These are phyloP conservation scores for Pichia sp. DNA, from an alignment of 1,139 yeast genomes.

Conservation along the genomic window DNA sequence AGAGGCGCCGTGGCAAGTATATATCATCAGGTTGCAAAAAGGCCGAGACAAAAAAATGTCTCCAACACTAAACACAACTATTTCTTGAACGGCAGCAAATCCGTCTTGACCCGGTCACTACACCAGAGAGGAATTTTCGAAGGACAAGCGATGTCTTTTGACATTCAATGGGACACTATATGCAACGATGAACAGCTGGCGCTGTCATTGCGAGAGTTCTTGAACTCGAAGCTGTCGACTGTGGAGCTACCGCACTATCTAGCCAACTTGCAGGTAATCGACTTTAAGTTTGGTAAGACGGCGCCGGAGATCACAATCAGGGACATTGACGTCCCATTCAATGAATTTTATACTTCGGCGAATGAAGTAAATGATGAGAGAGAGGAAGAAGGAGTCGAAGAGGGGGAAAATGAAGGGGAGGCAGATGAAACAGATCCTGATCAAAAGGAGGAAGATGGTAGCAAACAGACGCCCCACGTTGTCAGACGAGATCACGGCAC, in stretches of 20 bases:
- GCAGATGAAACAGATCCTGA: background rate
- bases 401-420: background rate
- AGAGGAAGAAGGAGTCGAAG: background rate
- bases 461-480: background rate
- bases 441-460: background rate
- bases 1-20: too few relatives aligned
- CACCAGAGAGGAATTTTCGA: background rate
- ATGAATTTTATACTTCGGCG: conserved; percentile 59
- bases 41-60: background rate
- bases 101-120: background rate
- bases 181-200: conserved; percentile 52
- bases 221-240: conserved; percentile 63
- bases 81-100: background rate
- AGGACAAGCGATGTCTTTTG: conserved; percentile 67
- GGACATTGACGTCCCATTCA: conserved; percentile 84
- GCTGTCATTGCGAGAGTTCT: conserved; percentile 52
- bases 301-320: conserved; percentile 79
- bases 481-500: background rate
- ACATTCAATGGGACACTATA: conserved; percentile 78
- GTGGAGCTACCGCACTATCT: conserved; percentile 72
- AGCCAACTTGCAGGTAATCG: conserved; percentile 62
- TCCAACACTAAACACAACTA: background rate
- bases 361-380: background rate
- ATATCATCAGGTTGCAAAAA: background rate
- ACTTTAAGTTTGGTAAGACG: conserved; percentile 66